Evolutionary conservation across 805 yeast genomes (phyloP).

Genomic region (Torulaspora indica): DNA sequence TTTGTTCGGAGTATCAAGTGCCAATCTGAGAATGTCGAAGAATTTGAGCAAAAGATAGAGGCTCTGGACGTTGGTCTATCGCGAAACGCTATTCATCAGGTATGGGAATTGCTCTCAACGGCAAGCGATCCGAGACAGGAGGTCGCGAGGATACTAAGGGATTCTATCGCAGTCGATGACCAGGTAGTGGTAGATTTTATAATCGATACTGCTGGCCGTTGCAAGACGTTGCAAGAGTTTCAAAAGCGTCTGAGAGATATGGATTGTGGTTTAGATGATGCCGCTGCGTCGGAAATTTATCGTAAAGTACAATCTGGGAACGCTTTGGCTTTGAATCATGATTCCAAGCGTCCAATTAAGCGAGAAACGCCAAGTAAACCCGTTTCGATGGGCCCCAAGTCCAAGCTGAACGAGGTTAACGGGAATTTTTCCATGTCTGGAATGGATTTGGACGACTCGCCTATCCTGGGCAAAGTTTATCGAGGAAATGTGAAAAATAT

Average conservation of each 20-base stretch:
- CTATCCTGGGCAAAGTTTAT: conserved; percentile 47
- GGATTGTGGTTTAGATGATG: conserved; percentile 24
- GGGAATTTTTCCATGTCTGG: conserved; percentile 7
- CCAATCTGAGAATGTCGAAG: conserved; percentile 31
- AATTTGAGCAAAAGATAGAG: conserved; percentile 38
- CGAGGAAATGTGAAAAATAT: conserved; percentile 57
- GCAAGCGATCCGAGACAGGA: conserved; percentile 6
- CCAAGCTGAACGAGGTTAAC: not conserved
- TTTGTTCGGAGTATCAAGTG: conserved; percentile 41
- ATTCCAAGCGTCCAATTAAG: not conserved
- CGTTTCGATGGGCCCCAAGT: not conserved
- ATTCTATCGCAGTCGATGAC: conserved; percentile 19
- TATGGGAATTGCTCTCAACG: conserved; percentile 10
- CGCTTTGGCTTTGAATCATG: not conserved
- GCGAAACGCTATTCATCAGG: conserved; percentile 12
- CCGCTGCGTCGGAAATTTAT: conserved; percentile 13
- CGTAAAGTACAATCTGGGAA: not conserved
- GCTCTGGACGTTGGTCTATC: conserved; percentile 43
- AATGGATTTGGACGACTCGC: conserved; percentile 28
- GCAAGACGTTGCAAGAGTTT: conserved; percentile 13
- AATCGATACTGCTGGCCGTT: conserved; percentile 15
- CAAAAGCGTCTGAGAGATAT: conserved; percentile 16
- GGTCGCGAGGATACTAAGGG: conserved; percentile 13
- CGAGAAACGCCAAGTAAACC: not conserved
- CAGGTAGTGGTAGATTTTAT: conserved; percentile 26